Percentiles rank a stretch among this genome's conserved stretches.
Evolutionary conservation across 805 yeast genomes (phyloP).

Genomic region (Candida manassasensis): DNA sequence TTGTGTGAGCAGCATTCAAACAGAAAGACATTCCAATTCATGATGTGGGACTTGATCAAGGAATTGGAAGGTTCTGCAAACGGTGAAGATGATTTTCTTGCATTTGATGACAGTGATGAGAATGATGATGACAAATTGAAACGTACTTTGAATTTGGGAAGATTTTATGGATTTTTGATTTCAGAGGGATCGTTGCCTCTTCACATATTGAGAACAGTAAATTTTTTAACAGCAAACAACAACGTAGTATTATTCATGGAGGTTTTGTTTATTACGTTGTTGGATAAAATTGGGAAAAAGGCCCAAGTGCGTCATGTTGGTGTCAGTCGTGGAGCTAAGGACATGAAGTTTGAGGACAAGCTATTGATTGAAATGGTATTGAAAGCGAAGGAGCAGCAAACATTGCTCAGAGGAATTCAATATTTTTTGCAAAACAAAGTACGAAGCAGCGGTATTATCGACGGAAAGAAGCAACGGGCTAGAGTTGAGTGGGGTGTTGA

Average conservation of each 20-base stretch:
- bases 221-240: conserved; percentile 62
- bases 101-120: conserved; percentile 32
- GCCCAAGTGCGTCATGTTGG: conserved; percentile 49
- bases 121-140: conserved; percentile 55
- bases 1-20: conserved; percentile 70
- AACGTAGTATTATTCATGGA: conserved; percentile 71
- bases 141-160: conserved; percentile 66
- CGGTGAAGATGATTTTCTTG: conserved; percentile 32
- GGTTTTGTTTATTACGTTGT: conserved; percentile 61
- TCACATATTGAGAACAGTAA: conserved; percentile 66
- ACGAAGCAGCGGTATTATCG: conserved; percentile 41
- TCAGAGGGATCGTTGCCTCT: conserved; percentile 71
- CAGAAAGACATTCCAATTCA: conserved; percentile 82
- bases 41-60: conserved; percentile 80
- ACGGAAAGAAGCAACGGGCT: conserved; percentile 49
- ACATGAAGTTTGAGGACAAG: conserved; percentile 43
- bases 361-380: conserved; percentile 44
- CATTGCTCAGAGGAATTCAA: conserved; percentile 62
- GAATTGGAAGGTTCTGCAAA: conserved; percentile 53
- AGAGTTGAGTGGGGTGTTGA: conserved; percentile 68
- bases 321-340: conserved; percentile 30
- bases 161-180: conserved; percentile 72
- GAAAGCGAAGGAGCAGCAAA: conserved; percentile 54
- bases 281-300: conserved; percentile 60
- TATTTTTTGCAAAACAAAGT: conserved; percentile 51